Evolutionary conservation across 257 asterid species (phyloP).

Genomic region (Lithospermum erythrorhizon): DNA sequence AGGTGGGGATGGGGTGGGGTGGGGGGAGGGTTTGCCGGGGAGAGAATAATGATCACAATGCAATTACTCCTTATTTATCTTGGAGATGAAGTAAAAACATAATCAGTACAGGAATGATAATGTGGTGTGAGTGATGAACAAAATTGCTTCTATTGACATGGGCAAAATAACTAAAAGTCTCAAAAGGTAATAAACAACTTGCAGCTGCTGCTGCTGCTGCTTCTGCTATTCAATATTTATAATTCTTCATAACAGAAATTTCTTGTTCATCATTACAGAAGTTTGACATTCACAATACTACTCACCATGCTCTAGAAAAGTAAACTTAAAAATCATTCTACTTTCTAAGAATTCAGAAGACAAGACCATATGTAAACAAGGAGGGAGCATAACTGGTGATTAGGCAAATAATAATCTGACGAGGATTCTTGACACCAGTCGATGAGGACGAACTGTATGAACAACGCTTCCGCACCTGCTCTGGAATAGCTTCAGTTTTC

Average conservation of each 20-base stretch:
- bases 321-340: slow-evolving; percentile 10
- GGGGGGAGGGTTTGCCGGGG: too few relatives aligned
- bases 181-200: slow-evolving; percentile 17
- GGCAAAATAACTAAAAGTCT: slow-evolving; percentile 23
- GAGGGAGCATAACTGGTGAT: too few relatives aligned
- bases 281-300: slow-evolving; percentile 51
- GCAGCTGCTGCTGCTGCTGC: slow-evolving; percentile 30
- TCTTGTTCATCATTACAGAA: background rate
- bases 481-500: slow-evolving; percentile 19
- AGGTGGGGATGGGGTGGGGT: background rate
- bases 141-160: slow-evolving; percentile 33
- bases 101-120: slow-evolving; percentile 1
- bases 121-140: slow-evolving; percentile 7
- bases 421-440: slow-evolving; percentile 9
- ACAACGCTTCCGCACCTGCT: slow-evolving; percentile 88
- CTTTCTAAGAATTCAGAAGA: background rate
- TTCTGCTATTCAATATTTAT: slow-evolving; percentile 32
- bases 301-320: slow-evolving; percentile 7
- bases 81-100: slow-evolving; percentile 2
- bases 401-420: slow-evolving; percentile 6
- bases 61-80: background rate
- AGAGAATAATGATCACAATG: slow-evolving; percentile 7
- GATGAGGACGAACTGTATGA: slow-evolving; percentile 19
- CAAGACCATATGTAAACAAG: slow-evolving; percentile 7
- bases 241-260: slow-evolving; percentile 35